These are phyloP conservation scores for Exophiala alcalophila DNA, from an alignment of 2,329 filamentous ascomycete species.

Conservation along the genomic window DNA sequence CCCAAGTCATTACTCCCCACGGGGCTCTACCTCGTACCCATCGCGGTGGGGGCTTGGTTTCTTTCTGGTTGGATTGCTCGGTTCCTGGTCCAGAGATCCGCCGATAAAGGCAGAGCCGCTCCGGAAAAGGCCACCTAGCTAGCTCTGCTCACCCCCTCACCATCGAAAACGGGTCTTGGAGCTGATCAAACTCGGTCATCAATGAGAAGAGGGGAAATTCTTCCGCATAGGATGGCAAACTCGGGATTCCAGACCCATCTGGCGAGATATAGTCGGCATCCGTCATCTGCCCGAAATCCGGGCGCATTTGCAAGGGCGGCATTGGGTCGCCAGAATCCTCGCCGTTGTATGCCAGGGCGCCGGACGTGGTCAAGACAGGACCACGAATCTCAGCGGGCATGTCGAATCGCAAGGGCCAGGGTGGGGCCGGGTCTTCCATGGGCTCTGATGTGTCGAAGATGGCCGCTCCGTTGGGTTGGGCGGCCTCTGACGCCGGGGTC, in stretches of 20 bases:
- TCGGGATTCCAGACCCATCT: slow-evolving; percentile 26
- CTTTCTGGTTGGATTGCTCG: slow-evolving; percentile 46
- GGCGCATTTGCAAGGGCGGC: slow-evolving; percentile 14
- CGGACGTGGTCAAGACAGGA: slow-evolving; percentile 31
- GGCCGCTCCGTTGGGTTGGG: slow-evolving; percentile 4
- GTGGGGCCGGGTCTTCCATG: slow-evolving; percentile 12
- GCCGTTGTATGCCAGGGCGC: slow-evolving; percentile 24
- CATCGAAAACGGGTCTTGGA: slow-evolving; percentile 25
- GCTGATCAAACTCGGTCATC: slow-evolving; percentile 30
- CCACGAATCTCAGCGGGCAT: slow-evolving; percentile 27
- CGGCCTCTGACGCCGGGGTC: slow-evolving; percentile 1
- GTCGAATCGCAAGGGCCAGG: slow-evolving; percentile 28
- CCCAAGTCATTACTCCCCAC: slow-evolving; percentile 75
- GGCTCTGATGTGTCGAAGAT: slow-evolving; percentile 17
- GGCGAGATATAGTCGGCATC: slow-evolving; percentile 22
- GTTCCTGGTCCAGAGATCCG: slow-evolving; percentile 1
- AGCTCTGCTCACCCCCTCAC: slow-evolving; percentile 11
- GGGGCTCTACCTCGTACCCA: slow-evolving; percentile 61
- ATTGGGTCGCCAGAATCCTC: slow-evolving; percentile 19
- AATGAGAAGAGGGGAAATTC: slow-evolving; percentile 31
- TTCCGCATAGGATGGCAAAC: slow-evolving; percentile 28
- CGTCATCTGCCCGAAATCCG: slow-evolving; percentile 19
- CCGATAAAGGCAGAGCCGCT: not conserved
- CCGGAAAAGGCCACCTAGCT: slow-evolving; percentile 18
- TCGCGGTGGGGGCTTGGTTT: slow-evolving; percentile 56